Evolutionary conservation across 2,329 filamentous ascomycete species (phyloP), one percentile per base, ranked within the genome.

Genomic region (Hypoxylon sp.): DNA sequence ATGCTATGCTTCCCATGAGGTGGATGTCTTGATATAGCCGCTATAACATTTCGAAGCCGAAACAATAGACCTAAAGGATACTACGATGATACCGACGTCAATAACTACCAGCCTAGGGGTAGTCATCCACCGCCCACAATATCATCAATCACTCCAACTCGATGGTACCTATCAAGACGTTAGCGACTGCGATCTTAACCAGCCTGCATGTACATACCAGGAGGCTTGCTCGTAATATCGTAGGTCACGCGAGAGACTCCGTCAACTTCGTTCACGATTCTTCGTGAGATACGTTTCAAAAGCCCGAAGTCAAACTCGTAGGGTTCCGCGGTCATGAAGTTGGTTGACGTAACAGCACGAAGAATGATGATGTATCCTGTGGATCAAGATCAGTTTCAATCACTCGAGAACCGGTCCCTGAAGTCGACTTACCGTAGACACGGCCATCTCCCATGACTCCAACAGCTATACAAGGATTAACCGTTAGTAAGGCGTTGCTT

Each of bases 271-370:
- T 94, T 95, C 65, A 92, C 87, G 74, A 94, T 94, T 66, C 90
- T 83, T 13, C 84, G 87, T 50, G 86, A 86, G 33, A 94, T 89
- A 65, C 83, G 82, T 80, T 88, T 87, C 68, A 95, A 83, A 76
- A 94, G 90, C 19, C 85, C 83, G 71, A 86, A 86, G 59, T 87
- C 82, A 75, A 93, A 93, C 58, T 88, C 83, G 79, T 87, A 94
- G 67, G 87, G 86, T 77, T 92, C 87, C 24, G 91, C 91, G 2
- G 86, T 92, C 92, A 94, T 94, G 79, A 93, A 92, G 72, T 93
- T 89, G 3, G 44, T 68, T 1, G 68, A 66, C n/a, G 42, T 57
- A 82, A 78, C 46, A 79, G 86, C 17, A 47, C 68, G 66, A 9
- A 70, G 59, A 10, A 68, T 62, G 22, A 64, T 57, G 13, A 68